phyloP scores from a whole-genome alignment of 192 early-diverging fungal species.

The Backusella morwellensis region DNA sequence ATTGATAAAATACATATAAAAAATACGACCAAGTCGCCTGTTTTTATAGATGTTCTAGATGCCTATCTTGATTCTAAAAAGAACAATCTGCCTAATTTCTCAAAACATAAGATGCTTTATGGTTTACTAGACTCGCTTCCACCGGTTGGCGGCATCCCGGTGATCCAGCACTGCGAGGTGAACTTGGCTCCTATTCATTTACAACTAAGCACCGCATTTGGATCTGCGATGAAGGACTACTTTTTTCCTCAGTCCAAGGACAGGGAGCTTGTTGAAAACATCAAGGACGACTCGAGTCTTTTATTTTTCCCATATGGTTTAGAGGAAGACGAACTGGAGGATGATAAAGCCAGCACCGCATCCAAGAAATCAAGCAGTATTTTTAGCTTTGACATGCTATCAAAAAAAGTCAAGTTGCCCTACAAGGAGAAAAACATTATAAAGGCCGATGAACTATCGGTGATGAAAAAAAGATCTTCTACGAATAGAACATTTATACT shows the following conservation, averaged over 20 bases:
- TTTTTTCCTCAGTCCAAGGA: conserved; percentile 59
- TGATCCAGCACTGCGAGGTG: conserved; percentile 87
- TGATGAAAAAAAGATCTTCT: conserved; percentile 85
- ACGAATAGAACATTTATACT: conserved; percentile 87
- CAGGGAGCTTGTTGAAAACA: background rate
- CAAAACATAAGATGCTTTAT: conserved; percentile 81
- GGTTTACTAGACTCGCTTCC: conserved; percentile 73
- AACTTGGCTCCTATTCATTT: conserved; percentile 77
- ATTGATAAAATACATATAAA: conserved; percentile 68
- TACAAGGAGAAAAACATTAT: background rate
- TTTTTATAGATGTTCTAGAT: conserved; percentile 54
- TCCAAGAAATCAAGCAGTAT: background rate
- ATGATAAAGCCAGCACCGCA: background rate
- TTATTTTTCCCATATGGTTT: background rate
- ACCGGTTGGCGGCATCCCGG: conserved; percentile 84
- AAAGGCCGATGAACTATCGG: conserved; percentile 52
- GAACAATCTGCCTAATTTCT: background rate
- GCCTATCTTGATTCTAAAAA: conserved; percentile 62
- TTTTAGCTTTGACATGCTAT: background rate
- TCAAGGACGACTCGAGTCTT: background rate
- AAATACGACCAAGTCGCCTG: conserved; percentile 55
- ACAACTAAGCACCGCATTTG: conserved; percentile 83
- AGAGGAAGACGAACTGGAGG: background rate
- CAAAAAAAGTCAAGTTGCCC: background rate
- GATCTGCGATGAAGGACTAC: conserved; percentile 69